A percentile compares a stretch with the other conserved stretches of the same genome.
These are phyloP conservation scores for Nannochloropsis salina DNA, from an alignment of 108 stramenopile species.

Conservation along the genomic window DNA sequence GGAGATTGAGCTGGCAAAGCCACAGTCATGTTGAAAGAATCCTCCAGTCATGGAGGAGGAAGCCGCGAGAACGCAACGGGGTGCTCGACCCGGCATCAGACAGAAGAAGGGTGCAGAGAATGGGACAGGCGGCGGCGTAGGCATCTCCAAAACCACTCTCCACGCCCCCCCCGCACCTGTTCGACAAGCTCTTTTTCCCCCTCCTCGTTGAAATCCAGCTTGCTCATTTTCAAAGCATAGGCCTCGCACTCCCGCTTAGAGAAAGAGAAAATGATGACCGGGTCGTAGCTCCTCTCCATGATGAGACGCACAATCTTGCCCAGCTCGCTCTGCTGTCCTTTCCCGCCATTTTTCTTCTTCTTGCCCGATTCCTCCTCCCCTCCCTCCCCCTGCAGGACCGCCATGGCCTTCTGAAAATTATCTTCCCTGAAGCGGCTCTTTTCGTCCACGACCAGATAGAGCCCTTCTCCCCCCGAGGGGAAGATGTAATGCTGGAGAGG, in stretches of 20 bases:
- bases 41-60: too few relatives aligned
- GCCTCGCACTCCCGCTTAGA: conserved; percentile 93
- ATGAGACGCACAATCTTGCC: conserved; percentile 89
- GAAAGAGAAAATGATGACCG: conserved; percentile 96
- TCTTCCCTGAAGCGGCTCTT: conserved; percentile 87
- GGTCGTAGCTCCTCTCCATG: conserved; percentile 86
- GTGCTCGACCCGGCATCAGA: too few relatives aligned
- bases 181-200: conserved; percentile 89
- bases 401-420: conserved; percentile 94
- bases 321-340: conserved; percentile 66
- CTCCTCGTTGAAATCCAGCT: conserved; percentile 87
- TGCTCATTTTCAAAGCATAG: conserved; percentile 77
- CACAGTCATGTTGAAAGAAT: neutral
- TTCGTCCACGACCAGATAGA: conserved; percentile 95
- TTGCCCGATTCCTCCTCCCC: conserved; percentile 57
- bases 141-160: too few relatives aligned
- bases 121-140: too few relatives aligned
- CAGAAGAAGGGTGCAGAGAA: too few relatives aligned
- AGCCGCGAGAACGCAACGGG: too few relatives aligned
- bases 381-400: conserved; percentile 53
- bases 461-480: conserved; percentile 81
- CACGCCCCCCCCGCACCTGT: conserved; percentile 36
- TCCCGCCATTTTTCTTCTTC: conserved; percentile 54
- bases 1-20: neutral
- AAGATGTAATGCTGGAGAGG: conserved; percentile 98